Base-by-base conservation (phyloP, 2,329 filamentous ascomycete genomes). In the Fusarium algeriense region DNA sequence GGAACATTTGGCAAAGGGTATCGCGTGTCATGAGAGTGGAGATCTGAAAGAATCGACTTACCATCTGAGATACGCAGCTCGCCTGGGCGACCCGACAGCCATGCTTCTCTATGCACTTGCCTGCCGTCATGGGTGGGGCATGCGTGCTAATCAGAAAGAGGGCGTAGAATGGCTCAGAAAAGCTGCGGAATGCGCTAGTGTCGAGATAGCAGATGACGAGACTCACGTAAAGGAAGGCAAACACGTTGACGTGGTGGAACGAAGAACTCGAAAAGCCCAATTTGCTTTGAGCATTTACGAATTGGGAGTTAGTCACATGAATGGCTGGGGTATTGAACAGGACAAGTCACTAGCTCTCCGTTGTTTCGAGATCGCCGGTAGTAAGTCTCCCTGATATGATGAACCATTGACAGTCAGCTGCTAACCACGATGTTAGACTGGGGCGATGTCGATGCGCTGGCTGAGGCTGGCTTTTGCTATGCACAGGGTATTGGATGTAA, bases 71-170 rank as follows among this genome's bases (percentile, higher is more conserved):
- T 89, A 97, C 65, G 96, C 96, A 7, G 95, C 96, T 2, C 90
- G 91, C 75, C 91, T 93, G 61, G 93, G 94, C 49, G 89, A 97
- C 63, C 93, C 96, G 1, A 97, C 95, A 0, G 96, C 92, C 26
- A 99, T 99, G 96, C 88, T 99, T 15, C 86, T 98, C 35, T 99
- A 98, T 80, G 96, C 95, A 8, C 87, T 99, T 38, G 96, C 96
- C 14, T 98, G 95, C 78, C 89, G 96, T 53, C 96, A 99, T 78
- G 96, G 96, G 52, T 99, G 96, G 96, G 96, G 96, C 20, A 98
- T 98, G 93, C 91, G 95, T 13, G 89, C 94, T 11, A 98, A 97
- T 79, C 94, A 94, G 77, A 88, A 88, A 50, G 96, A 99, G 81
- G 96, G 94, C 11, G 93, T 98, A 1, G 88, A 92, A 75, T 99